Conservation (phyloP, 495 filamentous ascomycete genomes). For the Hamigera avellanea region DNA sequence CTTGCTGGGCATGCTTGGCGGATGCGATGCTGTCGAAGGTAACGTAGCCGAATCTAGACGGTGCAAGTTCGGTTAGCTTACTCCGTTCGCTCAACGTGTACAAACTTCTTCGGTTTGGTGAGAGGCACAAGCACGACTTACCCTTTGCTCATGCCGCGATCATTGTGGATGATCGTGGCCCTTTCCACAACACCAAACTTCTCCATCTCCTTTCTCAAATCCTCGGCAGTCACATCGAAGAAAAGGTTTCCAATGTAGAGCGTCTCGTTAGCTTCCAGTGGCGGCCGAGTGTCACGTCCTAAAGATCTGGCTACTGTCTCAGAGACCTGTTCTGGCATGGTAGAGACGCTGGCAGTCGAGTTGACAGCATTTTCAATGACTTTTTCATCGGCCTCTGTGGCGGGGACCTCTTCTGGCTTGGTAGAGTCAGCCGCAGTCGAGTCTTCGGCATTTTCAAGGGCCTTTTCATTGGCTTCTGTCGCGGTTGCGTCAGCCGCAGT, state of each 20-base stretch:
- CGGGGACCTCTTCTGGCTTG: background rate
- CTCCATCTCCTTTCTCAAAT: constrained; percentile 54
- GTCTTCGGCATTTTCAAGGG: too few relatives aligned
- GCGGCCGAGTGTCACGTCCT: background rate
- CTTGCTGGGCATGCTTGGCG: constrained; percentile 49
- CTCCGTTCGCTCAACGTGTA: too few relatives aligned
- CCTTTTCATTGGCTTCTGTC: too few relatives aligned
- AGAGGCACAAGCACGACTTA: constrained; percentile 33
- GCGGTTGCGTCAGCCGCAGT: background rate
- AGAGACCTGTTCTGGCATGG: constrained; percentile 1
- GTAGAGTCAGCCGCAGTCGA: background rate
- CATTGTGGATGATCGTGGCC: constrained; percentile 51
- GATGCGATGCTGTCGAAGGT: constrained; percentile 46
- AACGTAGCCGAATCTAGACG: constrained; percentile 65
- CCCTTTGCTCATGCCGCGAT: constrained; percentile 78
- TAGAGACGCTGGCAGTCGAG: background rate
- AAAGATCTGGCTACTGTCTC: background rate
- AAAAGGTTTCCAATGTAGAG: constrained; percentile 80
- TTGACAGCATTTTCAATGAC: constrained; percentile 6
- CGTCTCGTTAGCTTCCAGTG: constrained; percentile 21
- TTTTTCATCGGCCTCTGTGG: too few relatives aligned
- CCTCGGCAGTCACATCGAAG: constrained; percentile 66
- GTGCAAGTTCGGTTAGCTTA: too few relatives aligned
- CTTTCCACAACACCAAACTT: constrained; percentile 51
- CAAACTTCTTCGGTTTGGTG: too few relatives aligned